These are phyloP conservation scores for Stagonosporopsis tanaceti DNA, from an alignment of 2,329 filamentous ascomycete genomes.

Conservation along the genomic window DNA sequence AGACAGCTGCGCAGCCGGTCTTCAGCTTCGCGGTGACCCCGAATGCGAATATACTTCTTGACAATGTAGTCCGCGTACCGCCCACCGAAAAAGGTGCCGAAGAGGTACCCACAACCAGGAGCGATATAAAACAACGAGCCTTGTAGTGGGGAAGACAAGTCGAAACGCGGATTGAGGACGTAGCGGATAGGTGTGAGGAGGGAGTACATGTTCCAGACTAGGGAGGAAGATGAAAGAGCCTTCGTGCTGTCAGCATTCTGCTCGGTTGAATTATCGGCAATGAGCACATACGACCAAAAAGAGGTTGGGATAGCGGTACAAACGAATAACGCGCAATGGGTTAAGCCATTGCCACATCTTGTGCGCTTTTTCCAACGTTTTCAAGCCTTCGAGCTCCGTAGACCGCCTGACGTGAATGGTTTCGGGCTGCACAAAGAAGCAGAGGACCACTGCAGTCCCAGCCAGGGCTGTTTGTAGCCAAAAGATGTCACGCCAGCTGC, in stretches of 20 bases:
- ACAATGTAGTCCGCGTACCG: slow-evolving; percentile 74
- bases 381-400: slow-evolving; percentile 66
- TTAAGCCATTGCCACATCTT: slow-evolving; percentile 71
- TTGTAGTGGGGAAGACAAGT: slow-evolving; percentile 70
- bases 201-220: slow-evolving; percentile 81
- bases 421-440: slow-evolving; percentile 74
- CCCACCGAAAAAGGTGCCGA: slow-evolving; percentile 76
- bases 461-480: slow-evolving; percentile 77
- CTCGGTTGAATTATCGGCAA: neutral
- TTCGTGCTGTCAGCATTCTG: slow-evolving; percentile 14
- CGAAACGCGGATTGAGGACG: slow-evolving; percentile 76
- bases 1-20: slow-evolving; percentile 68
- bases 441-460: slow-evolving; percentile 64
- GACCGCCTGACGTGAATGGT: slow-evolving; percentile 73
- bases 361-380: slow-evolving; percentile 57
- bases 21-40: slow-evolving; percentile 70
- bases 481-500: slow-evolving; percentile 77
- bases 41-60: slow-evolving; percentile 68
- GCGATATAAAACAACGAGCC: slow-evolving; percentile 78
- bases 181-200: slow-evolving; percentile 75
- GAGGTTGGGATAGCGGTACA: slow-evolving; percentile 75
- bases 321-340: slow-evolving; percentile 67
- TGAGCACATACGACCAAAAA: slow-evolving; percentile 52
- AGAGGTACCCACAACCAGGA: slow-evolving; percentile 73
- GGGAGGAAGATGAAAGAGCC: slow-evolving; percentile 65